Evolutionary conservation across 2,329 filamentous ascomycete species (phyloP), one percentile per base, ranked within the genome.

Genomic region (Sporothrix euskadiensis): DNA sequence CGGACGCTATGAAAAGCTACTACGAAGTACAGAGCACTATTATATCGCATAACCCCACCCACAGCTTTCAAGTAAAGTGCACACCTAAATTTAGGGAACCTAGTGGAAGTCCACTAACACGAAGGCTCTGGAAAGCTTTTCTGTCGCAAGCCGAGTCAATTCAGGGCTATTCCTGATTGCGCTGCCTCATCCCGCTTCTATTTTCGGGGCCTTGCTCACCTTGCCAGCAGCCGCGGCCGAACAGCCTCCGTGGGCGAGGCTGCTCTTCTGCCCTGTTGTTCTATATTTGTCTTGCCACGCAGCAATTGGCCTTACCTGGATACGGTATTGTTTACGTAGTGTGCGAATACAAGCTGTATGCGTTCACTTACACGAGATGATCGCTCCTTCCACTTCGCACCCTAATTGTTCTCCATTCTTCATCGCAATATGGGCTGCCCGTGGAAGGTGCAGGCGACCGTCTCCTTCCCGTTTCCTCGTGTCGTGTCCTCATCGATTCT

Each of bases 111-210:
- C 32, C 72, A 63, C 66, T 73, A 70, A 47, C 16, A 47, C 39
- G 61, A 47, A 9, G 10, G 61, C 39, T 22, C 39, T 47, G 39
- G 47, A 47, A 39, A 66, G 22, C 39, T 47, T 66, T 47, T 14
- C 9, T 47, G 44, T 49, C 44, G 44, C 44, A 16, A 49, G 14
- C 61, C 61, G 22, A 44, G 41, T 66, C 12, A 41, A 61, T 41
- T 39, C 32, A 39, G 16, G 57, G 57, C 57, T 44, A 69, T 69
- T 32, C 26, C 65, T 52, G 14, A 69, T 54, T 32, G 44, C 61
- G n/a, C 61, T 66, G 61, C 61, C 54, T 49, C 52, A 14, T 65
- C 39, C 59, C 61, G 71, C 59, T 72, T 66, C 71, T 72, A 72
- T 72, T 72, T 68, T 72, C 57, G 59, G 57, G 32, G 49, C 35